Conservation (phyloP, 345 rosid species). For the Populus euphratica region DNA sequence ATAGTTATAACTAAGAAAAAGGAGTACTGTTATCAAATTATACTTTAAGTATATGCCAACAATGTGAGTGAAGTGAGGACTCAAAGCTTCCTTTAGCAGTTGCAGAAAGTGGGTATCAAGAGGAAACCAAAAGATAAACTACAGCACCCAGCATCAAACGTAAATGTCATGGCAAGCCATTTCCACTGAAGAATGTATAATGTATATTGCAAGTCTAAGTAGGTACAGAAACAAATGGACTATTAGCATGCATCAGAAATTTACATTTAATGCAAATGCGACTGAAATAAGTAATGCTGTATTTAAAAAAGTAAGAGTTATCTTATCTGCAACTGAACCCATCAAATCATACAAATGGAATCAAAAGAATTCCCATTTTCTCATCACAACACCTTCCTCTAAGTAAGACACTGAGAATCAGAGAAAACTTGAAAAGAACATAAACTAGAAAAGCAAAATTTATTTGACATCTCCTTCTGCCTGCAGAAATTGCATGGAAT, state of each 20-base stretch:
- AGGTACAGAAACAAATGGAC: background rate
- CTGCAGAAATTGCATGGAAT: background rate
- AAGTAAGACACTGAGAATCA: background rate
- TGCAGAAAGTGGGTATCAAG: background rate
- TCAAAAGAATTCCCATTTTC: background rate
- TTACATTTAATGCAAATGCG: background rate
- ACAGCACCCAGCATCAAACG: background rate
- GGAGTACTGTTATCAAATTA: background rate
- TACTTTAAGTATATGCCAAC: background rate
- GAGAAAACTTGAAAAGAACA: background rate
- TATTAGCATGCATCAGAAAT: background rate
- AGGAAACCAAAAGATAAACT: background rate
- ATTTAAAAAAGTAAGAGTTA: background rate
- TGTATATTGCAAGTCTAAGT: constrained; percentile 1
- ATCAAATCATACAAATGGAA: background rate
- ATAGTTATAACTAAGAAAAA: background rate
- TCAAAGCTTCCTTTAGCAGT: background rate
- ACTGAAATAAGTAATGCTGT: background rate
- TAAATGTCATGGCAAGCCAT: background rate
- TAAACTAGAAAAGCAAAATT: constrained; percentile 1
- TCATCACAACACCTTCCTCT: background rate
- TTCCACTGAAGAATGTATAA: background rate
- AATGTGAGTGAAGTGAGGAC: background rate
- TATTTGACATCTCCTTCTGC: background rate
- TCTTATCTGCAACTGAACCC: background rate